Conservation (phyloP, 345 rosid genomes). For the Sonneratia caseolaris region DNA sequence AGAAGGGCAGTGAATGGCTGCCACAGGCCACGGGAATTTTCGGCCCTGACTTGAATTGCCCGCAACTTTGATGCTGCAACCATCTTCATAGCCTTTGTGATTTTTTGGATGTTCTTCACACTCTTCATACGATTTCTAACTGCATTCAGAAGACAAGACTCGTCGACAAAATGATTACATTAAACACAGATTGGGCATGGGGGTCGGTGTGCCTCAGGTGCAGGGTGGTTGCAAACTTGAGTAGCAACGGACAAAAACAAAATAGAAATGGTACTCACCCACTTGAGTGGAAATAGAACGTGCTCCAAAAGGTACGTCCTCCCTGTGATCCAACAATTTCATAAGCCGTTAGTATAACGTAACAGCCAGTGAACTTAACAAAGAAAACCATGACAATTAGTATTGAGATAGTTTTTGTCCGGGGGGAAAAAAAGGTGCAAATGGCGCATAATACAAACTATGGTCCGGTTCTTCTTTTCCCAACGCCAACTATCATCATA, state of each 20-base stretch:
- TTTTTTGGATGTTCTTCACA: slow-evolving; percentile 92
- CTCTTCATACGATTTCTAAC: slow-evolving; percentile 98
- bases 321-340: slow-evolving; percentile 33
- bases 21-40: slow-evolving; percentile 98
- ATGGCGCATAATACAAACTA: background rate
- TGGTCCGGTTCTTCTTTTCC: too few species aligned
- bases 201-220: background rate
- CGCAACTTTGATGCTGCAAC: slow-evolving; percentile 99
- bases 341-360: background rate
- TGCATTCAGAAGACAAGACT: slow-evolving; percentile 26
- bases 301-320: slow-evolving; percentile 56
- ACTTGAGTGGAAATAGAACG: slow-evolving; percentile 84
- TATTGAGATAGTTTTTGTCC: background rate
- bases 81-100: slow-evolving; percentile 99
- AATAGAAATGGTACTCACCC: slow-evolving; percentile 37
- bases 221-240: background rate
- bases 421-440: background rate
- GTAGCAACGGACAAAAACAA: background rate
- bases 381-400: background rate
- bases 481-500: too few species aligned
- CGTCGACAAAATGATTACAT: slow-evolving; percentile 7
- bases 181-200: background rate
- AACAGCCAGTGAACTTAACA: background rate
- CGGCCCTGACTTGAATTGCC: slow-evolving; percentile 68
- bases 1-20: slow-evolving; percentile 82